A percentile compares a stretch with the other conserved stretches of the same genome.
Evolutionary conservation across 2,329 filamentous ascomycete genomes (phyloP).

Genomic region (Tothia fuscella): DNA sequence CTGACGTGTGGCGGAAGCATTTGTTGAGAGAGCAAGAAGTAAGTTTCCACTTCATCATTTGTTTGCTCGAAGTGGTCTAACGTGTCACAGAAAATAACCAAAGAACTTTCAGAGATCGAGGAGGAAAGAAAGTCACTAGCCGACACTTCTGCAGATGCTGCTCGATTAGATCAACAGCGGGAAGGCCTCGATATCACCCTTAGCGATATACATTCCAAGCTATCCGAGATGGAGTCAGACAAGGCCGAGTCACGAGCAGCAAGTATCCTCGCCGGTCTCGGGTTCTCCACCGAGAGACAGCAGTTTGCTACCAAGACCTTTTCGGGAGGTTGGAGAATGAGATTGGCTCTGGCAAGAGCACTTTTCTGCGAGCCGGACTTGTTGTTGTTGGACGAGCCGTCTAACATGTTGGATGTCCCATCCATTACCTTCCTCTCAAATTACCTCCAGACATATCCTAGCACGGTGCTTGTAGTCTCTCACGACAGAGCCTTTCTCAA

Average conservation of each 20-base stretch:
- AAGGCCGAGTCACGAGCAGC: conserved; percentile 93
- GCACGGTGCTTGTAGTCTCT: conserved; percentile 89
- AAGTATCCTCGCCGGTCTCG: conserved; percentile 90
- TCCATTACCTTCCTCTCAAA: conserved; percentile 96
- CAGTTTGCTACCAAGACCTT: conserved; percentile 93
- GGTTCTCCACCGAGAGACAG: conserved; percentile 88
- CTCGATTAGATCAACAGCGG: conserved; percentile 70
- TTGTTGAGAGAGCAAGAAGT: conserved; percentile 78
- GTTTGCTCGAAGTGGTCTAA: conserved; percentile 12
- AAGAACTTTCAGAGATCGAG: conserved; percentile 67
- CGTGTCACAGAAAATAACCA: conserved; percentile 52
- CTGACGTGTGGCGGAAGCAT: conserved; percentile 97
- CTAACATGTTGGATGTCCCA: conserved; percentile 99
- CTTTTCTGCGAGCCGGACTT: conserved; percentile 97
- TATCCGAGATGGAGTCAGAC: conserved; percentile 98
- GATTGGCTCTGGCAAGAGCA: conserved; percentile 83
- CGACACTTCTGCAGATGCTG: conserved; percentile 83
- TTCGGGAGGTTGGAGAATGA: conserved; percentile 99
- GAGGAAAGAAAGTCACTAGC: conserved; percentile 65
- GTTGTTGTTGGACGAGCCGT: conserved; percentile 93
- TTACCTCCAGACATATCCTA: conserved; percentile 88
- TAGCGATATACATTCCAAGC: conserved; percentile 79
- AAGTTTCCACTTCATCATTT: conserved; percentile 24
- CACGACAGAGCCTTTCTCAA: conserved; percentile 99
- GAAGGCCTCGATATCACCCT: conserved; percentile 85